Conservation (phyloP, 2,329 filamentous ascomycete genomes). For the Tolypocladium pustulatum region DNA sequence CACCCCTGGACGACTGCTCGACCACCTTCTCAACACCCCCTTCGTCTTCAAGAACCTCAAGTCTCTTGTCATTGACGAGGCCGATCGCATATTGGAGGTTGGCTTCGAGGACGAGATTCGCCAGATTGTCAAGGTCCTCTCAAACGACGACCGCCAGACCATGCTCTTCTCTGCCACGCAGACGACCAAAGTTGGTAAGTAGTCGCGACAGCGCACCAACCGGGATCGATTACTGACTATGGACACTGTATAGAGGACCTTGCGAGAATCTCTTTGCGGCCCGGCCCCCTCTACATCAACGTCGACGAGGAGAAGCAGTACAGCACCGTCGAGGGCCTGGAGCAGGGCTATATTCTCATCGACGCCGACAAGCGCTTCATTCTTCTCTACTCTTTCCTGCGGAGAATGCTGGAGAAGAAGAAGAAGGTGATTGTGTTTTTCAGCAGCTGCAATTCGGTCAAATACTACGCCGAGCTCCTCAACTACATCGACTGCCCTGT, state of each 20-base stretch:
- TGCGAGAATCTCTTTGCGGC: conserved; percentile 81
- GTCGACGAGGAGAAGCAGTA: conserved; percentile 85
- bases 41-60: conserved; percentile 91
- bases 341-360: conserved; percentile 93
- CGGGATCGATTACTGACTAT: not conserved
- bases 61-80: conserved; percentile 89
- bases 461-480: conserved; percentile 89
- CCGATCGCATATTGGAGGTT: conserved; percentile 90
- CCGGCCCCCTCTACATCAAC: conserved; percentile 92
- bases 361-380: conserved; percentile 91
- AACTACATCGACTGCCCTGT: conserved; percentile 96
- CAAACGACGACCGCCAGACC: conserved; percentile 78
- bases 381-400: conserved; percentile 87
- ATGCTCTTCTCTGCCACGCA: conserved; percentile 99
- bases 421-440: conserved; percentile 99
- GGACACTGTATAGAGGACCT: conserved; percentile 56
- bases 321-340: conserved; percentile 84
- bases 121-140: conserved; percentile 89
- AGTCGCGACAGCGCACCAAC: not conserved
- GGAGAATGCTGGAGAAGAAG: conserved; percentile 64
- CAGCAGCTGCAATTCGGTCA: conserved; percentile 83
- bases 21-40: conserved; percentile 87
- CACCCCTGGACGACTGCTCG: conserved; percentile 82
- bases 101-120: conserved; percentile 99
- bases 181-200: conserved; percentile 72